Conservation (phyloP, 306 rosid species). For the Boehmeria nivea region DNA sequence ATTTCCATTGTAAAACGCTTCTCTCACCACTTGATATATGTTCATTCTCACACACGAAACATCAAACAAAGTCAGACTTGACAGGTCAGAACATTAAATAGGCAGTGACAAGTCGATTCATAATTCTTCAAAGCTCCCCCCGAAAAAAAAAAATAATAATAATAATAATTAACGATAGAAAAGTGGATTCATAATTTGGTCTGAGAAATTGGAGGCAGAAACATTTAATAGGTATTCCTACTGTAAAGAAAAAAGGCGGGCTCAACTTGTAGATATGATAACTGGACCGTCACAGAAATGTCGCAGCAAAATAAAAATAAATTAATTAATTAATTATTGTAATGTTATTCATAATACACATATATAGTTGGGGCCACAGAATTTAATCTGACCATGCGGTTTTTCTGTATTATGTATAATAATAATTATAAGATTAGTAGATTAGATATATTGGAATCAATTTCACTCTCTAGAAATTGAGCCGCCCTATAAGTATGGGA, state of each 20-base stretch:
- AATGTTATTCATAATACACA: not conserved
- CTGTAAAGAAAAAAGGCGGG: not conserved
- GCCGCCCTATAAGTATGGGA: conserved; percentile 13
- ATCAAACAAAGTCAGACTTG: conserved; percentile 7
- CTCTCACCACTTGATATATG: not conserved
- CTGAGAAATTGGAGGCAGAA: conserved; percentile 12
- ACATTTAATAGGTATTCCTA: conserved; percentile 6
- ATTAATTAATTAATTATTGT: too few relatives aligned
- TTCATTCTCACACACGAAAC: conserved; percentile 6
- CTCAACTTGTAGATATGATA: conserved; percentile 10
- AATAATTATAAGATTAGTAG: not conserved
- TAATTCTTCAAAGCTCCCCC: conserved; percentile 1
- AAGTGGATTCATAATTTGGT: conserved; percentile 10
- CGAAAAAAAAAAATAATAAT: not conserved
- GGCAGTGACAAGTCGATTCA: conserved; percentile 17
- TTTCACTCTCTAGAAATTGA: not conserved
- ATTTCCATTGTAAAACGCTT: not conserved
- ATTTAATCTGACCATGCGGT: not conserved
- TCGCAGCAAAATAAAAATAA: not conserved
- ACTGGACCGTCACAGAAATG: conserved; percentile 4
- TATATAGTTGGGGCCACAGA: not conserved
- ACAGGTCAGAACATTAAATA: conserved; percentile 11
- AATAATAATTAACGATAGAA: too few relatives aligned
- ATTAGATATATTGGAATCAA: not conserved
- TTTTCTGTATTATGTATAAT: not conserved